Percentiles rank a stretch among this genome's conserved stretches.
Evolutionary conservation across 2,329 filamentous ascomycete species (phyloP).

Genomic region (Calonectria pteridis): DNA sequence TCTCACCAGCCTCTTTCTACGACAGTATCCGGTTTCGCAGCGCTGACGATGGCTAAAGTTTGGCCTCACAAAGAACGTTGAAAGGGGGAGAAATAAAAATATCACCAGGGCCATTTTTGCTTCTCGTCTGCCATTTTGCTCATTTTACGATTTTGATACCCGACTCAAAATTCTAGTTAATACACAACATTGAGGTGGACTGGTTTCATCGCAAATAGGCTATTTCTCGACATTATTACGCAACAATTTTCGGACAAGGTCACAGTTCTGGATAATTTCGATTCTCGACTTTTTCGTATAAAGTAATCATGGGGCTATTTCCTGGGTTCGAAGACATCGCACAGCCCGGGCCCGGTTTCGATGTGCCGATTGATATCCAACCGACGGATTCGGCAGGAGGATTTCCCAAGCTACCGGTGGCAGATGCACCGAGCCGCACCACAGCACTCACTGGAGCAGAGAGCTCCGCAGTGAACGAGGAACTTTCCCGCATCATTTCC

Average conservation of each 20-base stretch:
- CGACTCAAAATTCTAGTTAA: neutral
- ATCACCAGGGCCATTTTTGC: neutral
- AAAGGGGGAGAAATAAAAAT: neutral
- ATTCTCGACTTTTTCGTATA: neutral
- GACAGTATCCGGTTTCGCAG: conserved; percentile 41
- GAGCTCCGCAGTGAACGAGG: conserved; percentile 27
- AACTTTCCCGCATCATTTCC: conserved; percentile 39
- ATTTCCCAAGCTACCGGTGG: neutral
- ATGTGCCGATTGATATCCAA: neutral
- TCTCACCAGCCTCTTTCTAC: conserved; percentile 40
- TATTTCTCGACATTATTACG: neutral
- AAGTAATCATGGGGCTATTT: neutral
- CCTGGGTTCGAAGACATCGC: neutral
- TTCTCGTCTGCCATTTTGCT: neutral
- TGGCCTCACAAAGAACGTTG: neutral
- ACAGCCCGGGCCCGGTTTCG: neutral
- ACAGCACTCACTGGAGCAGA: neutral
- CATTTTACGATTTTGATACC: neutral
- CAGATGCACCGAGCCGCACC: neutral
- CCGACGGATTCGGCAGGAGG: neutral
- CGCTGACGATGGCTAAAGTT: neutral
- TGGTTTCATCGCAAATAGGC: neutral
- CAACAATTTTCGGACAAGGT: neutral
- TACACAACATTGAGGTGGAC: neutral
- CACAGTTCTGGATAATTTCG: neutral